Conservation (phyloP, 1,139 yeast species). For the Pichia norvegensis region DNA sequence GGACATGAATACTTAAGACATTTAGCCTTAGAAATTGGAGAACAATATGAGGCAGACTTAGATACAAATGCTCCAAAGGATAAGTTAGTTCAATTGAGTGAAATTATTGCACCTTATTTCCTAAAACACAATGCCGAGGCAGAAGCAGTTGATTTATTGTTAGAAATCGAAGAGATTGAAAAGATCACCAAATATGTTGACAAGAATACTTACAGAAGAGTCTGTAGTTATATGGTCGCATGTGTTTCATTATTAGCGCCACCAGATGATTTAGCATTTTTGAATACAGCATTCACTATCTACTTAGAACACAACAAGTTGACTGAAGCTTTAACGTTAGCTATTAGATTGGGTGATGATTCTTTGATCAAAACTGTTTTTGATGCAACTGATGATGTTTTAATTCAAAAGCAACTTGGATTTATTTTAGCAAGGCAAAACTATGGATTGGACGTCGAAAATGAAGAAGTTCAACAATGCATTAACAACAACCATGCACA, state of each 20-base stretch:
- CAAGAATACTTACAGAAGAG: constrained; percentile 75
- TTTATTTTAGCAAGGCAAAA: constrained; percentile 84
- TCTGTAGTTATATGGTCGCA: constrained; percentile 88
- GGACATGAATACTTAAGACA: constrained; percentile 98
- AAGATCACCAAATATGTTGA: constrained; percentile 79
- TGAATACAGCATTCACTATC: constrained; percentile 85
- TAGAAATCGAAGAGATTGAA: constrained; percentile 84
- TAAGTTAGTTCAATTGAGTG: constrained; percentile 50
- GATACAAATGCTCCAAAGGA: constrained; percentile 29
- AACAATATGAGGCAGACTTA: constrained; percentile 55
- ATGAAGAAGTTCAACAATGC: constrained; percentile 77
- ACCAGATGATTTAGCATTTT: constrained; percentile 82
- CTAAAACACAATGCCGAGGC: constrained; percentile 96
- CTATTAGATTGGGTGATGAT: constrained; percentile 82
- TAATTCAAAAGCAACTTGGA: constrained; percentile 83
- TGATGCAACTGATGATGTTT: constrained; percentile 59
- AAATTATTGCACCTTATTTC: constrained; percentile 82
- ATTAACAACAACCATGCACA: constrained; percentile 73
- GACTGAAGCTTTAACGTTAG: constrained; percentile 85
- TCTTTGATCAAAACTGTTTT: constrained; percentile 72
- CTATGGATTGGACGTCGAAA: constrained; percentile 60
- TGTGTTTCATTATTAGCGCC: constrained; percentile 95
- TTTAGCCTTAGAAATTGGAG: constrained; percentile 90
- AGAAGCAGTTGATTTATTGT: constrained; percentile 88
- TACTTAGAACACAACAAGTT: constrained; percentile 72